Evolutionary conservation across 164 flowering plant species (phyloP).

Genomic region (Magnolia changhungtana): DNA sequence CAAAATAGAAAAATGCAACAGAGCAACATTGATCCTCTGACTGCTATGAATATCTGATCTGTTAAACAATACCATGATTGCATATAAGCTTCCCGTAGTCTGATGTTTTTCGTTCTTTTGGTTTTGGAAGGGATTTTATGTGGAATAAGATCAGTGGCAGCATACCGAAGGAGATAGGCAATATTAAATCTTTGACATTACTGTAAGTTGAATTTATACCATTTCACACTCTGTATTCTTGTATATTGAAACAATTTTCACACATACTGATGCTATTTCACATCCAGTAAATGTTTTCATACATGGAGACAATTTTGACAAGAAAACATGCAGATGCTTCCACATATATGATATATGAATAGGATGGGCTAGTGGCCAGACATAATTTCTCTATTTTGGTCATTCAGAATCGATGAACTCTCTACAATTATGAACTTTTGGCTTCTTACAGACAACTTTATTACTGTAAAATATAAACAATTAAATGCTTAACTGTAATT

Average conservation of each 20-base stretch:
- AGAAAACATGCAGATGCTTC: no score
- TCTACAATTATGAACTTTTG: no score
- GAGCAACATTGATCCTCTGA: not conserved
- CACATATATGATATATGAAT: no score
- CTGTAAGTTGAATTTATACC: slow-evolving; percentile 42
- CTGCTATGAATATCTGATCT: not conserved
- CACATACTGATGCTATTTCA: no score
- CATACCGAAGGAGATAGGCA: slow-evolving; percentile 90
- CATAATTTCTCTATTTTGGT: no score
- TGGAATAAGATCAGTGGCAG: slow-evolving; percentile 83
- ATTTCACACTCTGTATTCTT: not conserved
- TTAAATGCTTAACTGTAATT: no score
- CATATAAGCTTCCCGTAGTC: not conserved
- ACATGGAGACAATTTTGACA: no score
- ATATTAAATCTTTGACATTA: slow-evolving; percentile 56
- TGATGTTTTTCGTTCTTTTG: slow-evolving; percentile 1
- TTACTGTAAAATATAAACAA: no score
- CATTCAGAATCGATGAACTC: no score
- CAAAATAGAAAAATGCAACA: not conserved
- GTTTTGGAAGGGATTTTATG: slow-evolving; percentile 70
- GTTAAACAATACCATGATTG: not conserved
- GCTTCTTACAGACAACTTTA: no score
- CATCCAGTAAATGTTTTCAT: no score
- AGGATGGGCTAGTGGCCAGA: no score
- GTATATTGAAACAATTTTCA: not conserved